A percentile compares a stretch with the other conserved stretches of the same genome.
Evolutionary conservation across 2,329 filamentous ascomycete genomes (phyloP).

Genomic region (Mycosphaerella sp.): DNA sequence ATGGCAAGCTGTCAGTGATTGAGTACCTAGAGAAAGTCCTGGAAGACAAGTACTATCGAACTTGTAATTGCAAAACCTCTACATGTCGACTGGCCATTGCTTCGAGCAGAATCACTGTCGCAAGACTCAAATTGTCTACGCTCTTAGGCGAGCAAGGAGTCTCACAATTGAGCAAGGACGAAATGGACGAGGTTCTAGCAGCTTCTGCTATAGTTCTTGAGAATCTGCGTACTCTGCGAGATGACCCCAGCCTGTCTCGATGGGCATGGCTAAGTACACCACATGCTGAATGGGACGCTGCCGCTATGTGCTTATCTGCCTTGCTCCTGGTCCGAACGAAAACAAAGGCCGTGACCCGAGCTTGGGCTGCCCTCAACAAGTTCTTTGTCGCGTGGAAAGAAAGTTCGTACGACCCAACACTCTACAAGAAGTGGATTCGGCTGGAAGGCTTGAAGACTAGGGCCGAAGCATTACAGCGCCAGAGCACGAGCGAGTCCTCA

Average conservation of each 20-base stretch:
- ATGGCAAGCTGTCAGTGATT: slow-evolving; percentile 22
- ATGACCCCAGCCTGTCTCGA: slow-evolving; percentile 11
- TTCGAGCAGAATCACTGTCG: slow-evolving; percentile 16
- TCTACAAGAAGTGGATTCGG: slow-evolving; percentile 13
- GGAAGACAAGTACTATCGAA: slow-evolving; percentile 20
- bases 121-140: slow-evolving; percentile 15
- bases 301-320: slow-evolving; percentile 12
- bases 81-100: slow-evolving; percentile 16
- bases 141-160: slow-evolving; percentile 9
- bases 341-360: slow-evolving; percentile 10
- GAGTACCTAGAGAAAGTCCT: slow-evolving; percentile 18
- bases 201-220: slow-evolving; percentile 10
- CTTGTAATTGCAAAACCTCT: slow-evolving; percentile 13
- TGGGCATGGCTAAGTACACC: slow-evolving; percentile 18
- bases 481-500: neutral
- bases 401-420: slow-evolving; percentile 9
- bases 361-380: slow-evolving; percentile 10
- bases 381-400: slow-evolving; percentile 18
- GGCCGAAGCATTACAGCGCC: slow-evolving; percentile 8
- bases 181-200: slow-evolving; percentile 18
- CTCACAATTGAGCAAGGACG: slow-evolving; percentile 4
- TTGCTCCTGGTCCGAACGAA: slow-evolving; percentile 9
- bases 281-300: slow-evolving; percentile 17
- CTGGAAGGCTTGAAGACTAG: slow-evolving; percentile 8
- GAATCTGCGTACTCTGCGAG: slow-evolving; percentile 11